Evolutionary conservation across 1,284 basidiomycete species (phyloP), one percentile per base, ranked within the genome.

Genomic region (Takashimella koratensis): DNA sequence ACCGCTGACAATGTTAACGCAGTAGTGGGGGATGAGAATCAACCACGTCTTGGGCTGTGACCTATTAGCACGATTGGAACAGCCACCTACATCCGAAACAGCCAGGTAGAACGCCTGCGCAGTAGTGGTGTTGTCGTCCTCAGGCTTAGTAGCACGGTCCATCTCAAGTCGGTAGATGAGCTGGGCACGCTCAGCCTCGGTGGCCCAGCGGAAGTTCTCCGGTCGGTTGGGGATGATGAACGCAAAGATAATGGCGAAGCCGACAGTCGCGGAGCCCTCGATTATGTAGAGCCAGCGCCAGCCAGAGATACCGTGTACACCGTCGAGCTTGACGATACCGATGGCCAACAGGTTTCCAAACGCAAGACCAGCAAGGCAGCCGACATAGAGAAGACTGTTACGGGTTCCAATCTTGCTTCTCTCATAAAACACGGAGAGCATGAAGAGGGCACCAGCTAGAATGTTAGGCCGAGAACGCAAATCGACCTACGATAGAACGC

Each of bases 171-270:
- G 62, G 60, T 67, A 71, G n/a, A 63, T 52, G 6, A 69, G 60
- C 25, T 60, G 64, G n/a, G 67, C 72, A 43, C 56, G 62, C 60
- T 76, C 67, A n/a, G 60, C 42, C 3, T 43, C 51, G 13, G 60
- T 65, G 48, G 73, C 55, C 64, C 64, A 66, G 52, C 66, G 64
- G 24, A 64, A 57, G 26, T 59, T 63, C 23, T 48, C 25, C 19
- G 71, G 66, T 27, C 57, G 63, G 63, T 73, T 73, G 50, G 73
- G 73, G 45, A 74, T 69, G 61, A 68, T 62, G 20, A 56, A 43
- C 12, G 59, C 59, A 39, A 70, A 66, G 50, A 68, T 58, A 39
- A 60, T 6, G 25, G 59, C 72, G 52, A 65, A 49, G 4, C 63
- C 66, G 41, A 76, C 68, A 1, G 64, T 66, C 23, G 56, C 50